phyloP scores from a whole-genome alignment of 495 filamentous ascomycete genomes.

The Ramalina intermedia region DNA sequence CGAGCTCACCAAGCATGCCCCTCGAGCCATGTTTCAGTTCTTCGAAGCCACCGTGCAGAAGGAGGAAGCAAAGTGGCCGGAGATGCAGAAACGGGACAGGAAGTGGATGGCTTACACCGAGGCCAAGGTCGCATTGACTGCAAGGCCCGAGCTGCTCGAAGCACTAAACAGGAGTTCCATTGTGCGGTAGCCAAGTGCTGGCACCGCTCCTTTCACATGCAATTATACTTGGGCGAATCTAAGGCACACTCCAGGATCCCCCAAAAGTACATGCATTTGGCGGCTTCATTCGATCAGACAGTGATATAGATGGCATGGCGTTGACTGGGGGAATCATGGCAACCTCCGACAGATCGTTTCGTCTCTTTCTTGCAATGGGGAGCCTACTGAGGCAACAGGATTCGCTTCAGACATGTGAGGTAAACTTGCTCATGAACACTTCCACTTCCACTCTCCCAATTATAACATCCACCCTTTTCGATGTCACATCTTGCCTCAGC shows the following conservation, averaged over 20 bases:
- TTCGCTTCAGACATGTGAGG: too few species aligned
- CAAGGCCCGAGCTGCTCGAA: constrained; percentile 74
- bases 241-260: not conserved
- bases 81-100: constrained; percentile 78
- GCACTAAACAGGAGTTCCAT: constrained; percentile 76
- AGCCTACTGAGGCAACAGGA: too few species aligned
- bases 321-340: not conserved
- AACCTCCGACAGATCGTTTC: too few species aligned
- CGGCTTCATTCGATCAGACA: not conserved
- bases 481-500: too few species aligned
- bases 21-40: constrained; percentile 71
- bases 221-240: not conserved
- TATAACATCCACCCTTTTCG: too few species aligned
- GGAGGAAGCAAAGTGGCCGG: constrained; percentile 80
- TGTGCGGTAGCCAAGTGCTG: constrained; percentile 26
- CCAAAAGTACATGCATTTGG: not conserved
- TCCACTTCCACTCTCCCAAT: too few species aligned
- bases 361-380: too few species aligned
- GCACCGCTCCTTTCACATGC: not conserved
- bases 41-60: constrained; percentile 73
- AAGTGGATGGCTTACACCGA: constrained; percentile 77
- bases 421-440: too few species aligned
- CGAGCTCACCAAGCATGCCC: constrained; percentile 45
- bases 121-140: constrained; percentile 60
- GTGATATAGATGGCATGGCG: constrained; percentile 2